Percentiles rank a stretch among this genome's conserved stretches.
These are phyloP conservation scores for Leucocoprinus leucothites DNA, from an alignment of 768 basidiomycete species.

Conservation along the genomic window DNA sequence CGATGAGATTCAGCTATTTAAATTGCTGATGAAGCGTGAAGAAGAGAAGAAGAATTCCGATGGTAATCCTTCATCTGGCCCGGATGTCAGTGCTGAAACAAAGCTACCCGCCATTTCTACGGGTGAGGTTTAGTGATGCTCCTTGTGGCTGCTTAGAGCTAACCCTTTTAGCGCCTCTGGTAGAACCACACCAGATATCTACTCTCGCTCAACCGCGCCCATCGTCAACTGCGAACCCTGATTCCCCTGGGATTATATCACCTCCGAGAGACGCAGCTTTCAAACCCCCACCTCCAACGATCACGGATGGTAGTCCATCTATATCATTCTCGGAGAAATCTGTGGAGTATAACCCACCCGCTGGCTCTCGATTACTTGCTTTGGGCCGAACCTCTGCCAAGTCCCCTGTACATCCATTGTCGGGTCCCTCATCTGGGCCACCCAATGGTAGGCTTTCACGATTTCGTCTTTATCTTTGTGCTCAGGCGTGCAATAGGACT, in stretches of 20 bases:
- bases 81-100: neutral
- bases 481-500: neutral
- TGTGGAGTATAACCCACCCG: constrained; percentile 40
- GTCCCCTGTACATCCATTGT: constrained; percentile 14
- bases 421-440: neutral
- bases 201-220: neutral
- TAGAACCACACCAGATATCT: neutral
- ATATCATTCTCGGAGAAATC: constrained; percentile 21
- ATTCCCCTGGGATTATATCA: neutral
- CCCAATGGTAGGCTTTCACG: neutral
- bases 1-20: constrained; percentile 85
- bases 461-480: too few species aligned
- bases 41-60: constrained; percentile 46
- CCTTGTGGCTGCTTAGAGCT: neutral
- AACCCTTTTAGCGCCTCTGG: neutral
- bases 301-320: constrained; percentile 6
- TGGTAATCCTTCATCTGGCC: constrained; percentile 6
- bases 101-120: neutral
- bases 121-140: neutral
- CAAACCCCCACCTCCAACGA: constrained; percentile 6
- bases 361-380: constrained; percentile 49
- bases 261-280: neutral
- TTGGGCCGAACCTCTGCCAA: constrained; percentile 37
- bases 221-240: neutral
- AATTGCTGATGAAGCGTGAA: constrained; percentile 78